A percentile compares a stretch with the other conserved stretches of the same genome.
Evolutionary conservation across 179 eudicot species (phyloP).

Genomic region (Spergularia azorica): DNA sequence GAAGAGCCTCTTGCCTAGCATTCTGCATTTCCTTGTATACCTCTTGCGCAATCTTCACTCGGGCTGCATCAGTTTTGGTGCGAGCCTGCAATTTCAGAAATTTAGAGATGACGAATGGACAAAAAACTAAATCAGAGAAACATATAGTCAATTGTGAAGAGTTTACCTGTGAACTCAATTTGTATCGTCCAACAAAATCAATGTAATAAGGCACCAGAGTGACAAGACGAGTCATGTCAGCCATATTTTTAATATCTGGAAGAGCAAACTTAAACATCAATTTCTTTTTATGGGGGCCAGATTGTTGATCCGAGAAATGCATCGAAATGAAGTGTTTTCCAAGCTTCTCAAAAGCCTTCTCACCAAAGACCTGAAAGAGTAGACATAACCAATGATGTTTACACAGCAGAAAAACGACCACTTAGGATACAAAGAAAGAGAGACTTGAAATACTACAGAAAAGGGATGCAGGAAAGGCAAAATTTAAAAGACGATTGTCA

Average conservation of each 20-base stretch:
- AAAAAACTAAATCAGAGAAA: not conserved
- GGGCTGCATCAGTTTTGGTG: conserved; percentile 80
- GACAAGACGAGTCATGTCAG: conserved; percentile 84
- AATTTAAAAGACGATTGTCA: too few relatives aligned
- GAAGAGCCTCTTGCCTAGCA: conserved; percentile 81
- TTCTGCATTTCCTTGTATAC: conserved; percentile 77
- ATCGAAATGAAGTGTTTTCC: conserved; percentile 81
- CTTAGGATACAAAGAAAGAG: too few relatives aligned
- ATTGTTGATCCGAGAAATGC: conserved; percentile 92
- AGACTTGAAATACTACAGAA: too few relatives aligned
- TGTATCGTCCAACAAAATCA: conserved; percentile 88
- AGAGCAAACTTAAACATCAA: conserved; percentile 90
- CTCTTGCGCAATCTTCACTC: conserved; percentile 83
- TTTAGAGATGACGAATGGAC: not conserved
- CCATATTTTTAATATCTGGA: conserved; percentile 66
- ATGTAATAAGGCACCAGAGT: conserved; percentile 94
- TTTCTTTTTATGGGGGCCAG: conserved; percentile 67
- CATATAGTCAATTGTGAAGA: not conserved
- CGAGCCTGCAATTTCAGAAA: conserved; percentile 61
- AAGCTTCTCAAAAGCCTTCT: conserved; percentile 29
- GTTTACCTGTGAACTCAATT: conserved; percentile 82
- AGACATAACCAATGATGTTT: too few relatives aligned
- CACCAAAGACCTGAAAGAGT: too few relatives aligned
- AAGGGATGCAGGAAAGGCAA: too few relatives aligned
- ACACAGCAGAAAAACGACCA: too few relatives aligned